Evolutionary conservation across 1,284 basidiomycete genomes (phyloP).

Genomic region (Anthracocystis setariae): DNA sequence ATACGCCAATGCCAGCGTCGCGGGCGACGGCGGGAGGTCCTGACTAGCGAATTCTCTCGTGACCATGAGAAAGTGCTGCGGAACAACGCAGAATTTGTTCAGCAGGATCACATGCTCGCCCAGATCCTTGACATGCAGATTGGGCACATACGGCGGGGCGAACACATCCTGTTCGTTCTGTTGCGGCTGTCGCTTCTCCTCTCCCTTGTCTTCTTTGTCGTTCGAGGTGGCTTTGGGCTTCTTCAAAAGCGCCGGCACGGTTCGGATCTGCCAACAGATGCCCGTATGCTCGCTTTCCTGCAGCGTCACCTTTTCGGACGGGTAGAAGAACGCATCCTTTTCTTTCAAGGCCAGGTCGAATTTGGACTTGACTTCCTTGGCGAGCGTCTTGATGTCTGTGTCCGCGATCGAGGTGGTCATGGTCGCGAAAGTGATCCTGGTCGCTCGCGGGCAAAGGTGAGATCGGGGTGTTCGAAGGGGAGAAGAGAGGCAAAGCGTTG

Average conservation of each 20-base stretch:
- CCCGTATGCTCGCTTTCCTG: conserved; percentile 23
- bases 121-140: conserved; percentile 56
- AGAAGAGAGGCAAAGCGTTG: neutral
- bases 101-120: conserved; percentile 57
- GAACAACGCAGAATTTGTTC: conserved; percentile 66
- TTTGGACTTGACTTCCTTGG: conserved; percentile 41
- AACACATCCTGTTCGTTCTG: conserved; percentile 63
- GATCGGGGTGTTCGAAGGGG: neutral
- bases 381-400: conserved; percentile 35
- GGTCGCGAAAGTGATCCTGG: conserved; percentile 1
- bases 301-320: conserved; percentile 44
- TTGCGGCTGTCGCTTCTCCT: conserved; percentile 14
- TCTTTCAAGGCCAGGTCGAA: conserved; percentile 46
- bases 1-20: conserved; percentile 55
- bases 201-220: conserved; percentile 6
- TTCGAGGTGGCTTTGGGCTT: conserved; percentile 46
- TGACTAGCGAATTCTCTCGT: conserved; percentile 60
- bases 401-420: conserved; percentile 24
- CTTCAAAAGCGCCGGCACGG: conserved; percentile 60
- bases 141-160: conserved; percentile 65
- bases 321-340: conserved; percentile 62
- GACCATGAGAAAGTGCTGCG: conserved; percentile 63
- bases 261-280: conserved; percentile 55
- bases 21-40: conserved; percentile 59
- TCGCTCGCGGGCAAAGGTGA: neutral